Base-by-base conservation (phyloP, 495 filamentous ascomycete genomes). In the Lindgomyces ingoldianus region DNA sequence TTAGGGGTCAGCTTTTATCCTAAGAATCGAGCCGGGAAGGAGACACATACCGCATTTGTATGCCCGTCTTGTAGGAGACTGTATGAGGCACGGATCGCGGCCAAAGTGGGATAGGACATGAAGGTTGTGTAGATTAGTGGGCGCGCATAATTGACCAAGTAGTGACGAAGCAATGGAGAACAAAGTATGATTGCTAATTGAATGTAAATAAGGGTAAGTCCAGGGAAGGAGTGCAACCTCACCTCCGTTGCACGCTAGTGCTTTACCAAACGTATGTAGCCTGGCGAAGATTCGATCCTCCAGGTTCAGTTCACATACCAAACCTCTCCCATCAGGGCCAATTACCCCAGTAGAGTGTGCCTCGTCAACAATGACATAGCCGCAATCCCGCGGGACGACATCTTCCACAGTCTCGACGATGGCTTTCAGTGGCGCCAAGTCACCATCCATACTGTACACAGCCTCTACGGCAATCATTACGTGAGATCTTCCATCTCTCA, bases 381-480 rank as follows among this genome's bases (percentile, higher is more conserved):
- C 87, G 70, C 89, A 89, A 1, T 77, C 76, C 0, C 47, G 44
- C 4, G 85, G 84, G 0, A 91, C 76, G 4, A 84, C 63, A 1
- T 74, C 71, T 52, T 91, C 81, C 0, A 87, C 83, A 0, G 81
- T 67, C 6, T 76, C 68, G 1, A 89, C 77, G 36, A 92, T 81
- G 22, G 85, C 77, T 16, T 71, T 66, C 16, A 94, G 75, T 0
- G 87, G 88, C 10, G 82, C 83, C 9, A 90, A 69, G 73, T 92
- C 89, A 0, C 90, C 90, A 70, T 93, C 89, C 90, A 94, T 94
- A 57, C 86, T 90, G 72, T 94, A 94, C n/a, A 92, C 75, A 1
- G 82, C 81, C 70, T 94, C 90, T 0, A 92, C 77, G 0, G 85
- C 85, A 21, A 93, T 78, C 67, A 93, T 86, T 6, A 87, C 76